These are phyloP conservation scores for Talaromyces rugulosus DNA, from an alignment of 2,329 filamentous ascomycete genomes.

Conservation along the genomic window DNA sequence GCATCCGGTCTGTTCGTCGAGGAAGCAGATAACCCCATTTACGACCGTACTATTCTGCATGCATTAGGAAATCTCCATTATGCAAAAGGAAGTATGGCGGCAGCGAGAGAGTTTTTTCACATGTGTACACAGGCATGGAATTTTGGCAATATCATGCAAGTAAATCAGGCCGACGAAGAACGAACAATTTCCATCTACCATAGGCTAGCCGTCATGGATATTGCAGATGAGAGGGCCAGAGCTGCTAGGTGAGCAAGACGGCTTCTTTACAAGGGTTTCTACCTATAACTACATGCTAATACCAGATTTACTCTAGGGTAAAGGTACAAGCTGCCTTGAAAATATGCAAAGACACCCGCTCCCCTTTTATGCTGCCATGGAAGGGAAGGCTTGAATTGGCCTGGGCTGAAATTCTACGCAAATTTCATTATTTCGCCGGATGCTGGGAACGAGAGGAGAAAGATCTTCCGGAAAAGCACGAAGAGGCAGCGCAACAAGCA, in stretches of 20 bases:
- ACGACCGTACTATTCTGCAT: background rate
- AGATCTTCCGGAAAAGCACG: background rate
- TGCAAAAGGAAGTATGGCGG: background rate
- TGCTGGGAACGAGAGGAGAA: background rate
- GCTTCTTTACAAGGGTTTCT: background rate
- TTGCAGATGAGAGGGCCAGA: background rate
- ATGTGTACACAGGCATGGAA: background rate
- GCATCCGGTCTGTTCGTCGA: background rate
- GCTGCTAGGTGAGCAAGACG: background rate
- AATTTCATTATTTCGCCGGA: background rate
- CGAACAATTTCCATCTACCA: background rate
- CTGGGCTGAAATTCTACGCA: background rate
- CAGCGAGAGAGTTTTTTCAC: background rate
- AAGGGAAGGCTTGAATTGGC: background rate
- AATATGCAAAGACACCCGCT: background rate
- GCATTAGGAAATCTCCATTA: background rate
- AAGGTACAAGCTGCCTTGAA: background rate
- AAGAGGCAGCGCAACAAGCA: background rate
- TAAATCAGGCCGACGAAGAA: background rate
- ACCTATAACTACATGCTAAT: background rate
- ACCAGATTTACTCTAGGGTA: background rate
- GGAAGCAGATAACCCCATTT: background rate
- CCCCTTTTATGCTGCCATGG: background rate
- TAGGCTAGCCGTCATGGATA: background rate
- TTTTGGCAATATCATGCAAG: background rate